These are phyloP conservation scores for Paramarasmius palmivorus DNA, from an alignment of 1,284 basidiomycete genomes.

Conservation along the genomic window DNA sequence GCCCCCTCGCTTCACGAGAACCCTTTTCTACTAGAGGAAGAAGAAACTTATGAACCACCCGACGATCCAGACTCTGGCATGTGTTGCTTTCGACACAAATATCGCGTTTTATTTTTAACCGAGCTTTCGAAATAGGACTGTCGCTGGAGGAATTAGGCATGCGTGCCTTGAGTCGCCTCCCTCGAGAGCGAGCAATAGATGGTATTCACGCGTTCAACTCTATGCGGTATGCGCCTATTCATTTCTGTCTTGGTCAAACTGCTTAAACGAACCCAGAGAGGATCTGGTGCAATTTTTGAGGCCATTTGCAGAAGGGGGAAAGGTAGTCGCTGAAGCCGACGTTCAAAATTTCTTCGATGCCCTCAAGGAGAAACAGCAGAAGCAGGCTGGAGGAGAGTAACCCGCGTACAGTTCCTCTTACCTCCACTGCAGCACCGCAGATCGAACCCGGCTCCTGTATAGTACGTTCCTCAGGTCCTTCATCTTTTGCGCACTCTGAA, in stretches of 20 bases:
- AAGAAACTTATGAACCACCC: slow-evolving; percentile 80
- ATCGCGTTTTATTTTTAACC: slow-evolving; percentile 6
- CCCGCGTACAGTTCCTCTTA: neutral
- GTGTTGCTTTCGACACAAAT: slow-evolving; percentile 10
- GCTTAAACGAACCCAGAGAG: slow-evolving; percentile 47
- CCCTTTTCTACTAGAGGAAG: slow-evolving; percentile 69
- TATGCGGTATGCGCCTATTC: slow-evolving; percentile 57
- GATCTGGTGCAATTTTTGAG: slow-evolving; percentile 70
- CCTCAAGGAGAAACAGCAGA: slow-evolving; percentile 12
- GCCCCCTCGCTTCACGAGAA: slow-evolving; percentile 47
- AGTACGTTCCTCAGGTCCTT: too few species aligned
- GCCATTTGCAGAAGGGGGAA: slow-evolving; percentile 76
- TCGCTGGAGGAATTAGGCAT: slow-evolving; percentile 80
- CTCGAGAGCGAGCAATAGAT: slow-evolving; percentile 75
- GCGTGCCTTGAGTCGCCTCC: slow-evolving; percentile 68
- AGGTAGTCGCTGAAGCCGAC: slow-evolving; percentile 73
- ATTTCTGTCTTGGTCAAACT: neutral
- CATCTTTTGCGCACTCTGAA: too few species aligned
- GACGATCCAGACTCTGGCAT: slow-evolving; percentile 79
- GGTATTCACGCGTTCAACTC: slow-evolving; percentile 79
- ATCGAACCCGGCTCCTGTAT: too few species aligned
- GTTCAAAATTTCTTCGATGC: slow-evolving; percentile 69
- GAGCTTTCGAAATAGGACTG: slow-evolving; percentile 42
- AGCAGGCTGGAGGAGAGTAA: neutral
- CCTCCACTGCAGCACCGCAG: too few species aligned